A percentile compares a stretch with the other conserved stretches of the same genome.
phyloP scores from a whole-genome alignment of 139 green algal species.

The Limnomonas spitsbergensis region DNA sequence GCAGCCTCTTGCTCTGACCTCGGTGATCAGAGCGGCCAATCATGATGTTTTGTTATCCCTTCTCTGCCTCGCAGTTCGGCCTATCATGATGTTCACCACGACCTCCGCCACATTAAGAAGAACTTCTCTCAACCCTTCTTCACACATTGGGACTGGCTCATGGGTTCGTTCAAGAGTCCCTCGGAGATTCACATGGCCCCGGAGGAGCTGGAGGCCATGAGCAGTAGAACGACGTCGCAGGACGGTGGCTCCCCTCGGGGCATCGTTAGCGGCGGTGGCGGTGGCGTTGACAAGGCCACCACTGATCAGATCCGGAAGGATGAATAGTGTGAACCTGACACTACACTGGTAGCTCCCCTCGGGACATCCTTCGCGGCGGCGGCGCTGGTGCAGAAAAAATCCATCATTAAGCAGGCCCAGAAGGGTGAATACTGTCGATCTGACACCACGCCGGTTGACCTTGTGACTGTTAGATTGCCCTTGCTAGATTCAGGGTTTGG shows the following conservation, averaged over 20 bases:
- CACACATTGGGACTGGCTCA: slow-evolving; percentile 52
- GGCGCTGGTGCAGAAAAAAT: no score
- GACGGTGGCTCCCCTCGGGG: background rate
- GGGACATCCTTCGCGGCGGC: background rate
- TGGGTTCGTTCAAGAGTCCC: slow-evolving; percentile 12
- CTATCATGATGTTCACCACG: slow-evolving; percentile 52
- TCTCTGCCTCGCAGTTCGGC: background rate
- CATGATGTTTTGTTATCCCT: no score
- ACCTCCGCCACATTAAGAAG: slow-evolving; percentile 54
- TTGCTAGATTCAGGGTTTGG: no score
- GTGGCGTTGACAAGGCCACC: background rate
- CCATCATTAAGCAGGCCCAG: no score
- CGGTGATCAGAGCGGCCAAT: no score
- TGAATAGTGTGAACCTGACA: background rate
- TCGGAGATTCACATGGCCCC: background rate
- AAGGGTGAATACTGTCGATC: no score
- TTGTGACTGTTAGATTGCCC: no score
- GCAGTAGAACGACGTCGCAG: background rate
- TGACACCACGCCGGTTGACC: no score
- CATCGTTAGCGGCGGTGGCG: background rate
- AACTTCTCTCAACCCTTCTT: slow-evolving; percentile 76
- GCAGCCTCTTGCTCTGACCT: no score
- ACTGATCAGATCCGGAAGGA: background rate
- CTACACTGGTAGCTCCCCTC: background rate
- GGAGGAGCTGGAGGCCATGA: background rate